Conservation (phyloP, 2,329 filamentous ascomycete genomes). For the Fusarium incarnatum region DNA sequence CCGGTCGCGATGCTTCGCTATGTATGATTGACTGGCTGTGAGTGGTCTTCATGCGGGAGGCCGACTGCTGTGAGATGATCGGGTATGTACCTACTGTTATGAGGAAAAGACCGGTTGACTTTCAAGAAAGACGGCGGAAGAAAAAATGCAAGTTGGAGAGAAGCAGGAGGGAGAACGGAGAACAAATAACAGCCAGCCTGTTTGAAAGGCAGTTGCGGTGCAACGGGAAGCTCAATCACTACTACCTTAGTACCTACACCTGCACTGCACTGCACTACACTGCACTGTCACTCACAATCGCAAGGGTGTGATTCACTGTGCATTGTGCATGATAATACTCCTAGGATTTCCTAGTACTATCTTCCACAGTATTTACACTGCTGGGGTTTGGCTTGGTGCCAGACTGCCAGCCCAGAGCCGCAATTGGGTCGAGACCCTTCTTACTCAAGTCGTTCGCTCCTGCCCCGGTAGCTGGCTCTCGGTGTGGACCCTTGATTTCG, state of each 20-base stretch:
- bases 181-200: not conserved
- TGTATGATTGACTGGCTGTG: conserved; percentile 4
- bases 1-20: not conserved
- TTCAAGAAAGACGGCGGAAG: not conserved
- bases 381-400: not conserved
- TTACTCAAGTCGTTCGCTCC: not conserved
- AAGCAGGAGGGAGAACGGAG: not conserved
- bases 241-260: not conserved
- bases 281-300: not conserved
- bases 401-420: too few species aligned
- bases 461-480: not conserved
- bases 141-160: not conserved
- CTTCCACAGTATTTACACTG: not conserved
- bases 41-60: conserved; percentile 30
- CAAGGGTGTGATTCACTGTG: not conserved
- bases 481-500: conserved; percentile 8
- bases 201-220: not conserved
- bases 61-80: conserved; percentile 2
- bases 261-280: not conserved
- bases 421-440: not conserved
- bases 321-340: not conserved
- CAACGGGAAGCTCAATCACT: not conserved
- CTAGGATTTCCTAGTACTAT: not conserved
- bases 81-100: not conserved
- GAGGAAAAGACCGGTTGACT: not conserved